Conservation (phyloP, 2,329 filamentous ascomycete genomes). For the Exserohilum rostratum region DNA sequence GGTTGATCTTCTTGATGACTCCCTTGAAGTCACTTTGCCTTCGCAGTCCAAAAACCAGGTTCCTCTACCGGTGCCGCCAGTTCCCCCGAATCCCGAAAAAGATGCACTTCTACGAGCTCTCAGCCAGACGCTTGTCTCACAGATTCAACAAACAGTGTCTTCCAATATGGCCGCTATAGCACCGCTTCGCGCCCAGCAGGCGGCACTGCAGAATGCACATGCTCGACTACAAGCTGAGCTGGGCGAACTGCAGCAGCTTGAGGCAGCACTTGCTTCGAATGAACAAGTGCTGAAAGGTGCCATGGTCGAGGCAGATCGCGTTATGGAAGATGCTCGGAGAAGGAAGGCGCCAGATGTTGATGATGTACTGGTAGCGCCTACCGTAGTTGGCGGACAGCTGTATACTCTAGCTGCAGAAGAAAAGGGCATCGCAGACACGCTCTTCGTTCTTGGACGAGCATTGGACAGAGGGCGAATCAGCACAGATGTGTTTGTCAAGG, state of each 20-base stretch:
- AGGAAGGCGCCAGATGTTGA: constrained; percentile 80
- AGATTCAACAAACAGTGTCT: constrained; percentile 70
- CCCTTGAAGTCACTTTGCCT: constrained; percentile 65
- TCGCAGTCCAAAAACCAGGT: constrained; percentile 54
- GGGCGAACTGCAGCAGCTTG: constrained; percentile 71
- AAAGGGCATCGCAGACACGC: constrained; percentile 80
- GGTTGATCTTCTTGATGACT: constrained; percentile 66
- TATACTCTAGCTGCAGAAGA: constrained; percentile 91
- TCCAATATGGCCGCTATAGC: constrained; percentile 77
- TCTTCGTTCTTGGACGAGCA: constrained; percentile 79
- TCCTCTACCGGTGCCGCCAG: constrained; percentile 74
- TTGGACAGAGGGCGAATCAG: constrained; percentile 74
- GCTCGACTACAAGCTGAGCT: constrained; percentile 75
- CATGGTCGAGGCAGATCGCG: constrained; percentile 76
- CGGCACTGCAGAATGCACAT: constrained; percentile 74
- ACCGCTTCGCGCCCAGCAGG: constrained; percentile 78
- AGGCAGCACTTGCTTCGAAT: constrained; percentile 75
- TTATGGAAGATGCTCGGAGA: constrained; percentile 74
- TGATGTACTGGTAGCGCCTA: constrained; percentile 90
- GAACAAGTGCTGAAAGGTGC: constrained; percentile 77
- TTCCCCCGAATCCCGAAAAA: constrained; percentile 95
- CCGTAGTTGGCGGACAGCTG: constrained; percentile 88
- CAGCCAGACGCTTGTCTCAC: constrained; percentile 69
- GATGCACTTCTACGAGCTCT: constrained; percentile 82
- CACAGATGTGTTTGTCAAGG: constrained; percentile 77